A percentile compares a stretch with the other conserved stretches of the same genome.
Evolutionary conservation across 1,284 basidiomycete genomes (phyloP).

Genomic region (Dichomitus squalens): DNA sequence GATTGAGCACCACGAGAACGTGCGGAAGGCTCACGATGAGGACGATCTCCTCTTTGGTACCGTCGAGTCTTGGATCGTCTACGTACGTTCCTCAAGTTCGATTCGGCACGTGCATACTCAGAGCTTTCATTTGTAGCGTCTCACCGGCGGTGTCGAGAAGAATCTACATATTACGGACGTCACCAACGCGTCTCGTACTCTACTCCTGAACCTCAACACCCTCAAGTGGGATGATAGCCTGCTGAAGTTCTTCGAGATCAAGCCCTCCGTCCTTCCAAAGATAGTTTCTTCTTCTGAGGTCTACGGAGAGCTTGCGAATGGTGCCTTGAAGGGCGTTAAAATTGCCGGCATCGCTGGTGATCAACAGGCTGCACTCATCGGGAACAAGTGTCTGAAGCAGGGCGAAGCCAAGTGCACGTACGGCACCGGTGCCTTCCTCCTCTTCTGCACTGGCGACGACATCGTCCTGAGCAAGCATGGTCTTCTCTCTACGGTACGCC

Average conservation of each 20-base stretch:
- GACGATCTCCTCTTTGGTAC: constrained; percentile 92
- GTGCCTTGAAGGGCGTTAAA: constrained; percentile 76
- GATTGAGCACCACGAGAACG: constrained; percentile 86
- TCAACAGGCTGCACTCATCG: constrained; percentile 95
- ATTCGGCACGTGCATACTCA: constrained; percentile 10
- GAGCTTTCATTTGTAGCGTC: constrained; percentile 57
- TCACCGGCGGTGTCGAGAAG: constrained; percentile 72
- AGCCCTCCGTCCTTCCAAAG: constrained; percentile 78
- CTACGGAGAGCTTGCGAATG: constrained; percentile 78
- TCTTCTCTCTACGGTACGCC: constrained; percentile 80
- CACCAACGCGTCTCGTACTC: constrained; percentile 96
- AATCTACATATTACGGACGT: constrained; percentile 91
- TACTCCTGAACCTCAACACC: constrained; percentile 85
- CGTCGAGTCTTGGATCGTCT: constrained; percentile 95
- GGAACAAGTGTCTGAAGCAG: constrained; percentile 88
- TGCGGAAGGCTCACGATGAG: constrained; percentile 78
- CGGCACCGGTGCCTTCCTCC: constrained; percentile 93
- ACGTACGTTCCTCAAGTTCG: constrained; percentile 54
- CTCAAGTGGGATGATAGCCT: constrained; percentile 85
- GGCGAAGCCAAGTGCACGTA: constrained; percentile 96
- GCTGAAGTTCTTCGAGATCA: constrained; percentile 87
- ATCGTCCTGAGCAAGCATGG: constrained; percentile 88
- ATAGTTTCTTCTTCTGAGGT: constrained; percentile 93
- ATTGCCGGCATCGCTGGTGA: constrained; percentile 95
- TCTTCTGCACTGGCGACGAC: constrained; percentile 92